Percentiles rank a stretch among this genome's conserved stretches.
phyloP scores from a whole-genome alignment of 352 stramenopile species.

The Sclerospora graminicola region DNA sequence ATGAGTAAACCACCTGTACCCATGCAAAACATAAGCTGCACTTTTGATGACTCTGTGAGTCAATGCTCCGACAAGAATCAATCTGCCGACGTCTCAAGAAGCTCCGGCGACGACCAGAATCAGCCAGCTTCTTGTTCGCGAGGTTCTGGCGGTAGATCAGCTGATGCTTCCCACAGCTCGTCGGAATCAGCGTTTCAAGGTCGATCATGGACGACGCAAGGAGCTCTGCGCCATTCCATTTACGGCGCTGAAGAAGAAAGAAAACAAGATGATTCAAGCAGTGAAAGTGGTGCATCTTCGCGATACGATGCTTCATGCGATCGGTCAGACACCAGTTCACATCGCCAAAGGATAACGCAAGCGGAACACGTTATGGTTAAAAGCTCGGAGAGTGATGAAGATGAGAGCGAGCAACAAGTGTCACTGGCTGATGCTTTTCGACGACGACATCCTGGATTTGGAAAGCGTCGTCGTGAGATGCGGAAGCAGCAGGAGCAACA shows the following conservation, averaged over 20 bases:
- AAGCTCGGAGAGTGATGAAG: no score
- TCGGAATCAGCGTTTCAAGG: slow-evolving; percentile 1
- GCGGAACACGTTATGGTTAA: slow-evolving; percentile 9
- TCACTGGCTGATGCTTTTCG: slow-evolving; percentile 58
- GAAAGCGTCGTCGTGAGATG: slow-evolving; percentile 17
- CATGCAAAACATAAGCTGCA: slow-evolving; percentile 4
- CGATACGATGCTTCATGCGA: slow-evolving; percentile 5
- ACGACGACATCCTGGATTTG: slow-evolving; percentile 44
- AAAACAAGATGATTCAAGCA: slow-evolving; percentile 11
- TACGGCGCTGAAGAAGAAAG: slow-evolving; percentile 21
- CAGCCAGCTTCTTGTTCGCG: no score
- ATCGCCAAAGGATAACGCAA: slow-evolving; percentile 4
- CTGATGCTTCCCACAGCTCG: no score
- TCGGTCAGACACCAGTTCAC: no score
- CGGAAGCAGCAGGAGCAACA: slow-evolving; percentile 23
- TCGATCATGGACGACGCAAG: background rate
- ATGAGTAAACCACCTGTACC: slow-evolving; percentile 26
- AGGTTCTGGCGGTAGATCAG: no score
- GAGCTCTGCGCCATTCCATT: background rate
- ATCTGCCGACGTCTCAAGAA: no score
- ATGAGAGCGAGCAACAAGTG: slow-evolving; percentile 3
- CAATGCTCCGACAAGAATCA: background rate
- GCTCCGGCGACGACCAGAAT: no score
- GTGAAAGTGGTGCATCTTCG: slow-evolving; percentile 5
- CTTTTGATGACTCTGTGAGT: background rate